Conservation (phyloP, 2,329 filamentous ascomycete genomes). For the Colletotrichum spinosum region DNA sequence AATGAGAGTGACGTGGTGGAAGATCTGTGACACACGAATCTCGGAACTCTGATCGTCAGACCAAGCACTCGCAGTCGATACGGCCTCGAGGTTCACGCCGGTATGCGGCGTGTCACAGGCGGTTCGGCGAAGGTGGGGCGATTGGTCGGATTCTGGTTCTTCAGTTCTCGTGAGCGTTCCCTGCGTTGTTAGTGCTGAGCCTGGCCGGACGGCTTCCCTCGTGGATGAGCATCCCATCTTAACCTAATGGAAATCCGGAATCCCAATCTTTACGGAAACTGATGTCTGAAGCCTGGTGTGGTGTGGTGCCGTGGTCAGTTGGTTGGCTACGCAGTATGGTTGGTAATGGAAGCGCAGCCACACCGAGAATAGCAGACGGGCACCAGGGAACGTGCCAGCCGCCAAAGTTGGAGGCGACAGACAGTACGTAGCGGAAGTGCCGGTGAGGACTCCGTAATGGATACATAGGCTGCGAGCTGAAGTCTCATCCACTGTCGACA, state of each 20-base stretch:
- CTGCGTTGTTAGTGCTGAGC: constrained; percentile 24
- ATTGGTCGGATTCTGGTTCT: not conserved
- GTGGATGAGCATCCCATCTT: not conserved
- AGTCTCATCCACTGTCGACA: too few species aligned
- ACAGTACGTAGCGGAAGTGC: not conserved
- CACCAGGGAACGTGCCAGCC: not conserved
- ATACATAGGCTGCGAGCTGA: too few species aligned
- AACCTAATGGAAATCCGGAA: not conserved
- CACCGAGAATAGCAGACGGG: constrained; percentile 26
- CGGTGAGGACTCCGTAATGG: too few species aligned
- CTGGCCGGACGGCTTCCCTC: constrained; percentile 1
- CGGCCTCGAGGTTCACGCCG: too few species aligned
- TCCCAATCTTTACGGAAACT: too few species aligned
- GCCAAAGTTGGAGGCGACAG: not conserved
- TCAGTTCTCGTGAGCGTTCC: not conserved
- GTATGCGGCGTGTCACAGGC: too few species aligned
- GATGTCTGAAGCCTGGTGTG: not conserved
- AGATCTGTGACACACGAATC: too few species aligned
- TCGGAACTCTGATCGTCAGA: too few species aligned
- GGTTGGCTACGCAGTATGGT: constrained; percentile 4
- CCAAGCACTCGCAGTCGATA: too few species aligned
- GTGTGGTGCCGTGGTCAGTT: not conserved
- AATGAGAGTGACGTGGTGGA: too few species aligned
- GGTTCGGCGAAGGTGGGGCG: too few species aligned
- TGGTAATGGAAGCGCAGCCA: constrained; percentile 35